A percentile compares a stretch with the other conserved stretches of the same genome.
These are phyloP conservation scores for Hypocrella siamensis DNA, from an alignment of 2,329 filamentous ascomycete genomes.

Conservation along the genomic window DNA sequence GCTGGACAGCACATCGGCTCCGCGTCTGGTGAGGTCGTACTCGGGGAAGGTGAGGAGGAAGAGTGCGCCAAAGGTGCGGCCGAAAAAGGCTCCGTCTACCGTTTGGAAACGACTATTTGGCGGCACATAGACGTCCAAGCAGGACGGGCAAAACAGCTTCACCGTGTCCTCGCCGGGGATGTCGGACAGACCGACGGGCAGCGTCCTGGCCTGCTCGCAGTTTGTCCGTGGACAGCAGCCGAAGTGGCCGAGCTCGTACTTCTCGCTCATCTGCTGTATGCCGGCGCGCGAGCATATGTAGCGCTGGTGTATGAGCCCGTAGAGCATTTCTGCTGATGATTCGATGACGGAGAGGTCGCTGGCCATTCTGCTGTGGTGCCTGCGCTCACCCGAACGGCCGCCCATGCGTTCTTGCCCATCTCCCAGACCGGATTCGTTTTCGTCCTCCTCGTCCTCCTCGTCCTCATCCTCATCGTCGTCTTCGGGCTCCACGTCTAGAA, in stretches of 20 bases:
- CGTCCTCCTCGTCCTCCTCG: conserved; percentile 61
- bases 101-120: conserved; percentile 96
- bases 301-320: conserved; percentile 93
- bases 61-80: conserved; percentile 87
- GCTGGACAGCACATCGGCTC: conserved; percentile 38
- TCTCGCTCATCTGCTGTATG: conserved; percentile 98
- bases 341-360: conserved; percentile 93
- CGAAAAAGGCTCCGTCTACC: conserved; percentile 95
- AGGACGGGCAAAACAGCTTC: conserved; percentile 94
- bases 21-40: conserved; percentile 68
- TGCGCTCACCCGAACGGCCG: conserved; percentile 38
- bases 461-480: conserved; percentile 81
- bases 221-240: conserved; percentile 88
- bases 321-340: conserved; percentile 93
- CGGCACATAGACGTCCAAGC: conserved; percentile 91
- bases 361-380: conserved; percentile 70
- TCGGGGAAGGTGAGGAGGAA: conserved; percentile 99
- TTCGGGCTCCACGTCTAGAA: conserved; percentile 92
- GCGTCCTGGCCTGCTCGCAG: conserved; percentile 77
- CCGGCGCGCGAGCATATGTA: conserved; percentile 94
- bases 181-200: conserved; percentile 87
- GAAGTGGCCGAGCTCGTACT: conserved; percentile 95
- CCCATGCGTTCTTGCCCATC: conserved; percentile 42
- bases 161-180: conserved; percentile 94
- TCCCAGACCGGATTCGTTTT: conserved; percentile 46